Evolutionary conservation across 139 green algal species (phyloP).

Genomic region (Helicosporidium sp.): DNA sequence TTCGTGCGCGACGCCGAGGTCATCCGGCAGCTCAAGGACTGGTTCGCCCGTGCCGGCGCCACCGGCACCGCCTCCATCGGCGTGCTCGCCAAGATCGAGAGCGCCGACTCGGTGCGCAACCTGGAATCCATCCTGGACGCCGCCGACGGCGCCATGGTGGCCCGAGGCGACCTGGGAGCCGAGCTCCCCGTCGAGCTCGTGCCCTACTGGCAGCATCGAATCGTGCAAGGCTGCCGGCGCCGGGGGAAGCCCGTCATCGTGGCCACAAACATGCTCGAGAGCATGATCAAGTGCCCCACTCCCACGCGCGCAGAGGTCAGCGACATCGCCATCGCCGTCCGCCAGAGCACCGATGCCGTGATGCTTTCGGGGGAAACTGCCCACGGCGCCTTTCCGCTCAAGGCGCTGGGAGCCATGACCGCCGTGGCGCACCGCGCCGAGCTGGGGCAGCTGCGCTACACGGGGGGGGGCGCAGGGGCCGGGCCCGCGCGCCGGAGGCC

Average conservation of each 20-base stretch:
- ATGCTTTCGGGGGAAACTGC: conserved; percentile 57
- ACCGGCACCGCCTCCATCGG: conserved; percentile 12
- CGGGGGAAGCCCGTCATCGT: conserved; percentile 58
- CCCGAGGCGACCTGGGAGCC: conserved; percentile 52
- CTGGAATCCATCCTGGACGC: conserved; percentile 58
- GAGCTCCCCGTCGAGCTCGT: conserved; percentile 65
- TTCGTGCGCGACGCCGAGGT: conserved; percentile 46
- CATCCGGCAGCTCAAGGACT: conserved; percentile 53
- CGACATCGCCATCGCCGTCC: conserved; percentile 50
- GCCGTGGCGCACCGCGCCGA: conserved; percentile 45
- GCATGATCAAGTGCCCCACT: conserved; percentile 58
- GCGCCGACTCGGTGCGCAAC: conserved; percentile 41
- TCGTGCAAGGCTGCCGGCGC: conserved; percentile 44
- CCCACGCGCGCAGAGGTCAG: conserved; percentile 48
- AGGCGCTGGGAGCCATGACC: conserved; percentile 37
- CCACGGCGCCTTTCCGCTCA: conserved; percentile 44
- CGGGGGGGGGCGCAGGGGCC: conserved; percentile 3
- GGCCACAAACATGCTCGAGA: conserved; percentile 67
- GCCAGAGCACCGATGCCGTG: conserved; percentile 44
- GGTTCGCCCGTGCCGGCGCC: conserved; percentile 11
- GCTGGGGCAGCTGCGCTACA: conserved; percentile 34
- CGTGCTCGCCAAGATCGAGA: conserved; percentile 61
- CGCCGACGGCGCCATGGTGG: conserved; percentile 64
- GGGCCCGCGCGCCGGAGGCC: background rate
- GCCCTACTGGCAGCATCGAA: conserved; percentile 50